Evolutionary conservation across 108 stramenopile species (phyloP).

Genomic region (Skeletonema potamos): DNA sequence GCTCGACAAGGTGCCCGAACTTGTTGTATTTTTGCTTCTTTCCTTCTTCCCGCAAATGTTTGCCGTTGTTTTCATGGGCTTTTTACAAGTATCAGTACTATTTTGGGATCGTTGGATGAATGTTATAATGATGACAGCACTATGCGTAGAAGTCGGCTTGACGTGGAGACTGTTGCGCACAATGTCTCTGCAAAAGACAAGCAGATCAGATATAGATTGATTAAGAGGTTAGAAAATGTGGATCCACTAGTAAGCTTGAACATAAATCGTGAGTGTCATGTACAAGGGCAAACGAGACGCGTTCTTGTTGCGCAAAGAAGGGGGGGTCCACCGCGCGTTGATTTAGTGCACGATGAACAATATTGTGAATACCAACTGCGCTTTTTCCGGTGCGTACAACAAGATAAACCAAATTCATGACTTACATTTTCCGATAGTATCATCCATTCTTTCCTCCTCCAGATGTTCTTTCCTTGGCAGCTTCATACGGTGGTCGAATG

Average conservation of each 20-base stretch:
- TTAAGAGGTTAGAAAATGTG: conserved; percentile 28
- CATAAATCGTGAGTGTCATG: conserved; percentile 37
- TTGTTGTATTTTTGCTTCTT: conserved; percentile 28
- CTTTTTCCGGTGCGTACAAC: neutral
- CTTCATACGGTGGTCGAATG: conserved; percentile 74
- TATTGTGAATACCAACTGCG: neutral
- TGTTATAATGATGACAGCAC: conserved; percentile 15
- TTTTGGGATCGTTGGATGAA: conserved; percentile 17
- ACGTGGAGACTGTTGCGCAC: conserved; percentile 27
- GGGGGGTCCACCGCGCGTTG: conserved; percentile 4
- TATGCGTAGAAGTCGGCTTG: conserved; percentile 10
- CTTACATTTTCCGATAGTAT: neutral
- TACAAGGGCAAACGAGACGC: conserved; percentile 61
- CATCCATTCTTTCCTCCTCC: conserved; percentile 1
- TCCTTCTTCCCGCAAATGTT: conserved; percentile 38
- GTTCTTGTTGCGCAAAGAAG: conserved; percentile 53
- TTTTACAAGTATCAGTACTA: conserved; percentile 32
- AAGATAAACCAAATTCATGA: neutral
- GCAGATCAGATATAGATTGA: neutral
- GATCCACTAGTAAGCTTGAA: conserved; percentile 53
- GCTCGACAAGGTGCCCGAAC: conserved; percentile 20
- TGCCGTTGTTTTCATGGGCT: conserved; percentile 28
- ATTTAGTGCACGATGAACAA: neutral
- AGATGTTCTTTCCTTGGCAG: conserved; percentile 35
- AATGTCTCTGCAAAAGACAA: neutral